Base-by-base conservation (phyloP, 177 flowering plant species). In the Vitis hybrid region DNA sequence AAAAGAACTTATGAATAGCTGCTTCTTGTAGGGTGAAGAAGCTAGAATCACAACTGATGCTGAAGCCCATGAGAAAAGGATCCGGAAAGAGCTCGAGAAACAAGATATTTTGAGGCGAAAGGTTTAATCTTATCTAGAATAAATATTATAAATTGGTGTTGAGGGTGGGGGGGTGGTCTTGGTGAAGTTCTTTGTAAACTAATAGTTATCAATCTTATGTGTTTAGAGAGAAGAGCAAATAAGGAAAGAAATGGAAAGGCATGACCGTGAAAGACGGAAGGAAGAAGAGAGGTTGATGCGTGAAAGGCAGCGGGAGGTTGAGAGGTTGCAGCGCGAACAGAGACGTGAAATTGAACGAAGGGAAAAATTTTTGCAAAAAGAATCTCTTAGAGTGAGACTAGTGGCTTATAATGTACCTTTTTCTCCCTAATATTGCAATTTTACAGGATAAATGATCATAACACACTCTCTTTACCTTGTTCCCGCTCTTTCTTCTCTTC, bases 281-380 rank as follows among this genome's bases (percentile, higher is more conserved):
- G 99, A 95, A 82, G 98, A 93, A 79, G 99, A 95, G 79, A 90
- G 92, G 74, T 70, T 93, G 74, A 59, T 93, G 86, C 98, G 99
- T 74, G 99, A 95, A 82, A 88, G 74, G 77, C 97, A 82, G 74
- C 83, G 95, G 57, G 98, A 93, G 74, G 97, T 89, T 74, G 99
- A 91, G 72, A 82, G 93, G 65, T 84, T 71, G 73, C 87, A 81
- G 71, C 80, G 95, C 63, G 99, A 95, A 74, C 91, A 95, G 73
- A 90, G 68, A 77, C 94, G 97, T 74, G 99, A 95, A 80, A 72
- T 81, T 69, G 98, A 93, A 77, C 74, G 97, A 65, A 80, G 90
- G 65, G 98, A 93, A 78, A 95, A 81, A 74, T 87, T 89, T 77
- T 70, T 91, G 77, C 92, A 86, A 79, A 95, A 81, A 72, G 97